Percentiles rank a stretch among this genome's conserved stretches.
phyloP scores from a whole-genome alignment of 2,329 filamentous ascomycete species.

The Monilinia aucupariae region DNA sequence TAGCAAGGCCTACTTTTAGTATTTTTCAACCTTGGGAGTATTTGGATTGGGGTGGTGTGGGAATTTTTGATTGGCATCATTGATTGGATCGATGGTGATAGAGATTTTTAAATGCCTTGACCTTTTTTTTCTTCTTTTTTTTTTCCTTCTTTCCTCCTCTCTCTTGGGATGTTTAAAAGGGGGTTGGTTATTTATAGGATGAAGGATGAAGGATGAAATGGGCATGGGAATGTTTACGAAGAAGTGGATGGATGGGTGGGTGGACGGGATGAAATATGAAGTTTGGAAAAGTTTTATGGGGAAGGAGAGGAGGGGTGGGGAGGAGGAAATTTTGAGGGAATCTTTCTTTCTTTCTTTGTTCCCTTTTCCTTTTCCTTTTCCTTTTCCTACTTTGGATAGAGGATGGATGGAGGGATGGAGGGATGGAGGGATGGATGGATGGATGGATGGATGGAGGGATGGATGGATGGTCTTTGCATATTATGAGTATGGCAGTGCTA shows the following conservation, averaged over 20 bases:
- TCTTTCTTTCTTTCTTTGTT: too few relatives aligned
- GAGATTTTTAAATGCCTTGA: neutral
- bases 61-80: neutral
- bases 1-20: slow-evolving; percentile 2
- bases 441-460: neutral
- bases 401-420: neutral
- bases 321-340: too few relatives aligned
- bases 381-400: too few relatives aligned
- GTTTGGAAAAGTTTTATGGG: neutral
- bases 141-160: too few relatives aligned
- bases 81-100: neutral
- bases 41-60: neutral
- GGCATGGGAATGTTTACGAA: neutral
- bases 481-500: neutral
- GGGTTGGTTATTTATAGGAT: neutral
- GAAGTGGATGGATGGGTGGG: neutral
- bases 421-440: neutral
- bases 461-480: neutral
- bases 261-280: neutral
- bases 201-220: too few relatives aligned
- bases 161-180: too few relatives aligned
- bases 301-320: neutral
- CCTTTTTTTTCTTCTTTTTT: too few relatives aligned
- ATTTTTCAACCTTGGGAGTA: neutral
- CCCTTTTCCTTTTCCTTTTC: too few relatives aligned